Evolutionary conservation across 305 asterid genomes (phyloP).

Genomic region (Fraxinus angustifolia): DNA sequence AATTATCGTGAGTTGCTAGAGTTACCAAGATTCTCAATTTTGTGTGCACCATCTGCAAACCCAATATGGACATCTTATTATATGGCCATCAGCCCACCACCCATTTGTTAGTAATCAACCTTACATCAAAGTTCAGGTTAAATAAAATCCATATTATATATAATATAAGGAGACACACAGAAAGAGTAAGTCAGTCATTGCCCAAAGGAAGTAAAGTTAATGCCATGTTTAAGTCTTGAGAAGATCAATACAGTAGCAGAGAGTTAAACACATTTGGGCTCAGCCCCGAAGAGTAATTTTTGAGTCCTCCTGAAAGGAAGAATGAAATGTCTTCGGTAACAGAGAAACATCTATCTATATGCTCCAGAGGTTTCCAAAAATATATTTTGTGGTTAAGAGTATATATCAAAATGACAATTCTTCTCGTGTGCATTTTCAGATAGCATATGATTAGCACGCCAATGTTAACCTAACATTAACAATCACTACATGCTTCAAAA

Average conservation of each 20-base stretch:
- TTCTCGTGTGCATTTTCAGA: too few relatives aligned
- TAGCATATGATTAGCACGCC: too few relatives aligned
- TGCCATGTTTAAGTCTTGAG: background rate
- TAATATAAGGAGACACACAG: background rate
- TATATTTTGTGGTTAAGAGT: background rate
- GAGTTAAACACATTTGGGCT: background rate
- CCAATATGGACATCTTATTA: background rate
- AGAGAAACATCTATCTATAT: background rate
- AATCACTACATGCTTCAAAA: too few relatives aligned
- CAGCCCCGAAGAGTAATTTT: background rate
- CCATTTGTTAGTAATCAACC: background rate
- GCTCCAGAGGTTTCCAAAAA: too few relatives aligned
- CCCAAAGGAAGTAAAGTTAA: background rate
- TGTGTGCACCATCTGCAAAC: background rate
- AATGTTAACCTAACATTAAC: too few relatives aligned
- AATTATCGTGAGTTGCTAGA: background rate
- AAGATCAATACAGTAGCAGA: background rate
- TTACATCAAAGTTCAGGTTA: background rate
- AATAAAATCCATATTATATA: background rate
- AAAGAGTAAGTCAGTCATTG: background rate
- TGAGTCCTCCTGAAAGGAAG: background rate
- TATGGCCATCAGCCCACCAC: background rate
- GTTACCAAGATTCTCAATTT: background rate
- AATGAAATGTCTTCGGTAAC: background rate
- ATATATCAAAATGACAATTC: too few relatives aligned